Evolutionary conservation across 2,329 filamentous ascomycete species (phyloP).

Genomic region (Colletotrichum sojae): DNA sequence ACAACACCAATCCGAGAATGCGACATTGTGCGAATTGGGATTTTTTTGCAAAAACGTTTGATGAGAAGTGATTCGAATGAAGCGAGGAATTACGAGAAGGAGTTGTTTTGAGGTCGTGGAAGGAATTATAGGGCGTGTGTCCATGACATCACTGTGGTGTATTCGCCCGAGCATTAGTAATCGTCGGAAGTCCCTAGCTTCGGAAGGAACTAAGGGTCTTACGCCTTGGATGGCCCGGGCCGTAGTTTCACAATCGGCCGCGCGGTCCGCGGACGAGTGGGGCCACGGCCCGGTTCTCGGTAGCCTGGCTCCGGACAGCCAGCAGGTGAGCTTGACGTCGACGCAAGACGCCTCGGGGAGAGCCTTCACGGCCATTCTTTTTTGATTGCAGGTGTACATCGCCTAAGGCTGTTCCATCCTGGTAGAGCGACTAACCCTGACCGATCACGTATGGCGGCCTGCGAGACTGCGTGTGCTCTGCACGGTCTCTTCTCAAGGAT

Average conservation of each 20-base stretch:
- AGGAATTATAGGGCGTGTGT: background rate
- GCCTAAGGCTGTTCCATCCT: no score
- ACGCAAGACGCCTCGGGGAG: no score
- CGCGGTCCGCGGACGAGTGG: no score
- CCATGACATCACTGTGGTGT: background rate
- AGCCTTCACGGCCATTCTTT: no score
- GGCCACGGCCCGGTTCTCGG: no score
- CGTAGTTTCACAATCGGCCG: background rate
- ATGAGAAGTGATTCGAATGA: background rate
- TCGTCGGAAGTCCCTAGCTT: background rate
- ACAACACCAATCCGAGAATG: conserved; percentile 61
- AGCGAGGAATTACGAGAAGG: background rate
- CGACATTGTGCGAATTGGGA: conserved; percentile 42
- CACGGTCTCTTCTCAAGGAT: no score
- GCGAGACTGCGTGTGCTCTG: no score
- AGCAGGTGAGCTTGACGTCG: no score
- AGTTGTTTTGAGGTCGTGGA: background rate
- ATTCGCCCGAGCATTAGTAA: background rate
- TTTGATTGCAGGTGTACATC: no score
- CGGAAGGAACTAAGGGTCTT: background rate
- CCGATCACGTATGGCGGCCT: no score
- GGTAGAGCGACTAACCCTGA: no score
- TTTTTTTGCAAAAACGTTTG: background rate
- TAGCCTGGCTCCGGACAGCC: no score
- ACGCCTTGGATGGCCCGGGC: background rate